Evolutionary conservation across 176 grass and related monocot species (phyloP), one percentile per base, ranked within the genome.

Genomic region (Elymus sibiricus): DNA sequence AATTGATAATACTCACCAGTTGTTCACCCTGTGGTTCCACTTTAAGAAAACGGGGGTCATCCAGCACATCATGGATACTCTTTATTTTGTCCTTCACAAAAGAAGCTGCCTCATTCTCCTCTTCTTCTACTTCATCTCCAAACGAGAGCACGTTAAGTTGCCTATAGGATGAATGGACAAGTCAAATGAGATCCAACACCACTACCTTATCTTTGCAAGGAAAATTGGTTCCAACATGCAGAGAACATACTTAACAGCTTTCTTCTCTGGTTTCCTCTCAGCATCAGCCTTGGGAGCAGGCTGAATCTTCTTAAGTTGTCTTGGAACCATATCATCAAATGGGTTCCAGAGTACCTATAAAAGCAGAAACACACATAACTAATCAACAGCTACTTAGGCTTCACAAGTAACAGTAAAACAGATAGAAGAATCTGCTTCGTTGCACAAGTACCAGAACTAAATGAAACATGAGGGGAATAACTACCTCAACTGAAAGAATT

Each of bases 91-190:
- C 94, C 81, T 94, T 89, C 64, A 94, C 84, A 78, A 77, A 84
- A 46, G 81, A 49, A 65, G 67, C 84, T 83, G 81, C 92, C 71
- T 98, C 88, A 69, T 91, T 89, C 78, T 98, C 94, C 55, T 98
- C 96, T 56, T 98, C 95, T 86, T 98, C 95, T 66, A 95, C 97
- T 87, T 98, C 92, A 82, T 94, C 94, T 75, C 97, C 97, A 82
- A 98, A 98, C 5, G 97, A 98, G 39, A 98, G 86, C 19, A 98
- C 85, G 10, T 98, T 98, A 82, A 98, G 89, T 80, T 98, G 91
- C 89, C 95, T 98, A 78, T 39, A 91, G 43, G 34, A 87, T 39
- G 10, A 76, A 86, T 21, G 84, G 46, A 44, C 34, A n/a, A 68
- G 66, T 85, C 60, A 93, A 86, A 89, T 76, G 61, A 62, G 76